Conservation (phyloP, 257 asterid species). For the Datura wrightii region DNA sequence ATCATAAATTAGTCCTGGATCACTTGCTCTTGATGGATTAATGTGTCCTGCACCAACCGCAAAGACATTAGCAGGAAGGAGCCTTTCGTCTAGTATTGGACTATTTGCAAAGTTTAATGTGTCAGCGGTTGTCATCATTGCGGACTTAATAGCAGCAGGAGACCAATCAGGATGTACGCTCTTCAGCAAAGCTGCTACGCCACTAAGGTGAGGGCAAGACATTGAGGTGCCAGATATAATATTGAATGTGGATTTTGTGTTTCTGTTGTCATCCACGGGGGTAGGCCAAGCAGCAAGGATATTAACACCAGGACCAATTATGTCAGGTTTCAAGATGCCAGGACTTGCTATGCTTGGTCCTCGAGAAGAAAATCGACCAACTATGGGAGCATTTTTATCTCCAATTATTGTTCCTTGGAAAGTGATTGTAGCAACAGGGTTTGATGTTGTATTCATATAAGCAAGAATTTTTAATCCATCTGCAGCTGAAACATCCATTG, state of each 20-base stretch:
- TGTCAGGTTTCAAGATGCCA: slow-evolving; percentile 69
- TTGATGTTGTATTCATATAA: slow-evolving; percentile 41
- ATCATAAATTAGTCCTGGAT: slow-evolving; percentile 63
- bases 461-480: slow-evolving; percentile 32
- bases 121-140: slow-evolving; percentile 63
- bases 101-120: slow-evolving; percentile 33
- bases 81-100: slow-evolving; percentile 43
- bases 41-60: slow-evolving; percentile 61
- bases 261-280: slow-evolving; percentile 41
- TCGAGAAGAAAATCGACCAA: slow-evolving; percentile 55
- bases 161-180: slow-evolving; percentile 56
- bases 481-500: slow-evolving; percentile 30
- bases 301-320: slow-evolving; percentile 64
- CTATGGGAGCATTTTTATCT: slow-evolving; percentile 45
- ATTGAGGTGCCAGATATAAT: slow-evolving; percentile 60
- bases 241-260: slow-evolving; percentile 45
- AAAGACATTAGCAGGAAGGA: slow-evolving; percentile 41
- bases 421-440: slow-evolving; percentile 38
- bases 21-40: slow-evolving; percentile 49
- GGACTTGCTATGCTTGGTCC: slow-evolving; percentile 50
- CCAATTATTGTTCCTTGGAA: slow-evolving; percentile 60
- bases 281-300: slow-evolving; percentile 60
- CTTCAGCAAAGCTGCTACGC: slow-evolving; percentile 54
- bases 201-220: slow-evolving; percentile 61
- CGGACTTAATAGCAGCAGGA: slow-evolving; percentile 58